Base-by-base conservation (phyloP, 1,139 yeast genomes). In the Pichia sp. region DNA sequence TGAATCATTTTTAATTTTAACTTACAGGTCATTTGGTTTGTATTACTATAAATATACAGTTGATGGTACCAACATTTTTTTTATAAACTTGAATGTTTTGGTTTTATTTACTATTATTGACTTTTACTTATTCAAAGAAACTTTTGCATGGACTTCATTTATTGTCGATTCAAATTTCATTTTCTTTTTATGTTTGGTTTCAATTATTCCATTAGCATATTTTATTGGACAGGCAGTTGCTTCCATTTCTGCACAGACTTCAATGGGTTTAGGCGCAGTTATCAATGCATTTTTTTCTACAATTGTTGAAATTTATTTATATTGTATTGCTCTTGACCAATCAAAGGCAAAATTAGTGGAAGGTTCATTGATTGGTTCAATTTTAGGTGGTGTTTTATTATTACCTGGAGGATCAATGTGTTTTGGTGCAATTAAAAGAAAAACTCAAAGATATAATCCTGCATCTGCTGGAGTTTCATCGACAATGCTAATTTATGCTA, bases 221-320 rank as follows among this genome's bases (percentile, higher is more conserved):
- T 92, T 90, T 65, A 90, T 92, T 59, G 99, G 99, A 4, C 97
- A 92, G 66, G 98, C 97, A 2, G 98, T 92, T 25, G 99, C 99
- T 0, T 90, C 97, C 2, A 92, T 92, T 54, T 86, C 96, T 3
- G 97, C 98, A 0, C 98, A 94, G 68, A 88, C 97, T 0, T 90
- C 97, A 0, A 92, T 92, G 97, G 97, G 97, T n/a, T 82, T 92
- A 56, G 98, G 98, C 70, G 98, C 99, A 1, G 96, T 90, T 1
- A 89, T 92, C 58, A 92, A 92, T 66, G 99, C 99, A 0, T 90
- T 94, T 60, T 92, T 92, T 73, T 90, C 98, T 1, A 90, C 98
- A 0, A 77, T 94, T 46, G 97, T 92, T 15, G 99, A 92, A 63
- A 87, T 92, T 25, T 92, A 84, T 64, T 70, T 92, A 45, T 92